Conservation (phyloP, 2,329 filamentous ascomycete genomes). For the Diplodia mutila region DNA sequence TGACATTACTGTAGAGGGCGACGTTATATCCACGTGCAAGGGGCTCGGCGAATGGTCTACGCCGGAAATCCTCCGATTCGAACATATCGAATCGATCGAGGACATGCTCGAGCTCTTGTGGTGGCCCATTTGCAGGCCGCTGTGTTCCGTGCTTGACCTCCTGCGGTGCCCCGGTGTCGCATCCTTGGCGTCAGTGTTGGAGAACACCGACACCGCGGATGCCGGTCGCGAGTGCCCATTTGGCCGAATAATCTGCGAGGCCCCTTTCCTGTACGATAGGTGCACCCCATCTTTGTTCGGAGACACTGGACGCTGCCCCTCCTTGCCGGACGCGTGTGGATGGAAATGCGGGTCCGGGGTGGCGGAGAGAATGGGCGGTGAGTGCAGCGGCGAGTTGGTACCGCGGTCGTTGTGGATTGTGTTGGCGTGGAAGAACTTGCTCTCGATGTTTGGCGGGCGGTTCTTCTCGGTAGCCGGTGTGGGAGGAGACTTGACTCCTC, state of each 20-base stretch:
- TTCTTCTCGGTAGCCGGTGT: slow-evolving; percentile 36
- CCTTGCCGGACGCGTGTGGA: slow-evolving; percentile 29
- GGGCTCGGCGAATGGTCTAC: slow-evolving; percentile 36
- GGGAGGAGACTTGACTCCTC: slow-evolving; percentile 40
- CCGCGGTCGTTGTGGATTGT: slow-evolving; percentile 45
- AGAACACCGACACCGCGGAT: slow-evolving; percentile 31
- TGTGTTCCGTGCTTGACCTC: slow-evolving; percentile 40
- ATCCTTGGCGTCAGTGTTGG: slow-evolving; percentile 20
- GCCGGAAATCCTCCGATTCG: slow-evolving; percentile 11
- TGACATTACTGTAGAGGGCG: slow-evolving; percentile 24
- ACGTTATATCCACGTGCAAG: slow-evolving; percentile 33
- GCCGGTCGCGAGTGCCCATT: slow-evolving; percentile 38
- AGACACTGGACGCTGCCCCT: slow-evolving; percentile 44
- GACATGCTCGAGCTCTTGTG: slow-evolving; percentile 49
- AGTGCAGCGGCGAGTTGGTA: slow-evolving; percentile 36
- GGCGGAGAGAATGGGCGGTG: slow-evolving; percentile 35
- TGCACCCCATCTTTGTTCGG: slow-evolving; percentile 54
- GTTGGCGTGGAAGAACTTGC: slow-evolving; percentile 78
- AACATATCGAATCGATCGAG: slow-evolving; percentile 48
- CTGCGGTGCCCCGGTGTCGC: slow-evolving; percentile 29
- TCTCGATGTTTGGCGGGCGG: slow-evolving; percentile 31
- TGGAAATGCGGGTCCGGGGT: slow-evolving; percentile 34
- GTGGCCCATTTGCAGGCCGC: slow-evolving; percentile 38
- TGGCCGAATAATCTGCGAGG: slow-evolving; percentile 53
- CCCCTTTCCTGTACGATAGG: slow-evolving; percentile 54